Evolutionary conservation across 2,329 filamentous ascomycete species (phyloP).

Genomic region (Monilinia fructigena): DNA sequence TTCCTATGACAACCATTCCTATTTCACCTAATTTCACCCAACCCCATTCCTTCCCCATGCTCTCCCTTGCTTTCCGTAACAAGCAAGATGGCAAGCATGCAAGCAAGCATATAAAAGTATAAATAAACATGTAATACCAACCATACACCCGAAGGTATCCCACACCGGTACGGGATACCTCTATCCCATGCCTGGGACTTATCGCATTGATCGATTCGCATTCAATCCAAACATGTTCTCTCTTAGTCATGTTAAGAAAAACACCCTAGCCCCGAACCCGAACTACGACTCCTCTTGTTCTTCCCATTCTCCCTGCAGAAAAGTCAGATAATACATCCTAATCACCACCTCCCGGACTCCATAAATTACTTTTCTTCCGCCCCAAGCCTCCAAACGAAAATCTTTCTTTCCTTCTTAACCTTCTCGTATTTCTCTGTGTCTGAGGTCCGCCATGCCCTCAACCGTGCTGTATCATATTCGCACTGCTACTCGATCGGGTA

Average conservation of each 20-base stretch:
- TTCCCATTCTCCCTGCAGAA: constrained; percentile 42
- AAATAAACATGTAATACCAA: constrained; percentile 15
- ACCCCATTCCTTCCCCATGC: constrained; percentile 5
- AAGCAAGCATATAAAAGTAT: constrained; percentile 10
- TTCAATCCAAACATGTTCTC: not conserved
- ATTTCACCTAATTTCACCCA: constrained; percentile 3
- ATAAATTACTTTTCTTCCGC: constrained; percentile 65
- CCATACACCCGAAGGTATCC: not conserved
- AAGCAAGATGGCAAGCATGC: not conserved
- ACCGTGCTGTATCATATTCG: constrained; percentile 30
- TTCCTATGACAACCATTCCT: not conserved
- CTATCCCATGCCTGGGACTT: not conserved
- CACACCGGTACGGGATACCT: not conserved
- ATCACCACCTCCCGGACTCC: constrained; percentile 32
- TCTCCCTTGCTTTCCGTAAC: not conserved
- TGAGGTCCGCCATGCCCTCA: constrained; percentile 34
- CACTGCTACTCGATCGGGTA: constrained; percentile 14
- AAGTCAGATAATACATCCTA: constrained; percentile 15
- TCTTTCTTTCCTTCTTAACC: constrained; percentile 56
- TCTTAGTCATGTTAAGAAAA: constrained; percentile 15
- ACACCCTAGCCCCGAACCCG: not conserved
- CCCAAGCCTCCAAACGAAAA: constrained; percentile 61
- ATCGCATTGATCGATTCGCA: not conserved
- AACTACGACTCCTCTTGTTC: not conserved
- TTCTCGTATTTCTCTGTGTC: constrained; percentile 48